Evolutionary conservation across 768 basidiomycete species (phyloP), one percentile per base, ranked within the genome.

Genomic region (Serendipita sp.): DNA sequence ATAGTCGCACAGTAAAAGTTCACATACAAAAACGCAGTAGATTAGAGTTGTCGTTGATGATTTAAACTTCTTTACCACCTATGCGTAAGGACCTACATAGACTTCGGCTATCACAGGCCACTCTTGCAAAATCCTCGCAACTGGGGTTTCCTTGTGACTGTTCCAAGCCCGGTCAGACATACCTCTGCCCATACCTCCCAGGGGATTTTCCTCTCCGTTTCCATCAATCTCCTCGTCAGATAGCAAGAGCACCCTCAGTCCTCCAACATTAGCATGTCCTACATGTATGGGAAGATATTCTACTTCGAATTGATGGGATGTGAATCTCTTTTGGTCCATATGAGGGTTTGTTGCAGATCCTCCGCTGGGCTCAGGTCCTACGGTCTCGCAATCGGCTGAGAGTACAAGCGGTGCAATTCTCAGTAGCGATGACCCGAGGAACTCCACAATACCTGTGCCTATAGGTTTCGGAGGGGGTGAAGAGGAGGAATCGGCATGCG

Each of bases 101-200:
- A 87, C 71, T 71, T 90, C 89, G 9, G 78, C 81, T 45, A 90
- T 72, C 4, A 84, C 76, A 65, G 83, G 84, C 77, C 86, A 83
- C 72, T 88, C 86, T 68, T 81, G 84, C 69, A 90, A 70, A 31
- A 74, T 77, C 61, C 75, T 75, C n/a, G 75, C 76, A 62, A 75
- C 76, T 61, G 64, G 74, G 30, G 67, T 61, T 63, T 71, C 68
- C 53, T 64, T 60, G 62, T 64, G 68, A 31, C 66, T 48, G 22
- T 68, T 60, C 11, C 66, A 65, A n/a, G 48, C 61, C n/a, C 28
- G 64, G 20, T 45, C 22, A 28, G 44, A 38, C 31, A 30, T 9
- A 28, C 53, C 26, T 31, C n/a, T 33, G 20, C 28, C 28, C 26
- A 9, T 11, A 58, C 20, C 26, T 20, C 28, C 20, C 20, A 41